A percentile compares a stretch with the other conserved stretches of the same genome.
Evolutionary conservation across 768 basidiomycete genomes (phyloP).

Genomic region (Trichaptum fuscoviolaceum): DNA sequence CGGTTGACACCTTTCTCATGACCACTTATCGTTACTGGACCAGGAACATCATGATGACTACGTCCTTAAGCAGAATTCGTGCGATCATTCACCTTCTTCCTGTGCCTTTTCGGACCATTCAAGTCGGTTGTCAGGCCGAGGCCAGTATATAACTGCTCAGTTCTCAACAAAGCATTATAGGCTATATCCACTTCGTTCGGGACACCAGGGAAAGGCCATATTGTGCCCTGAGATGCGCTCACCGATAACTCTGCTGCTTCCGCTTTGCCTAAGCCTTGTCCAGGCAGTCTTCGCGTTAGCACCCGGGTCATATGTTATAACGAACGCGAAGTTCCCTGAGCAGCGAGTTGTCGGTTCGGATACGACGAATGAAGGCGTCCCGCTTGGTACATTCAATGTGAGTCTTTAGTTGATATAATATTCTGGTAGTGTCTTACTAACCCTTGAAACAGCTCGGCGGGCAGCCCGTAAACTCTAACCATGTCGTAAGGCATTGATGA

Average conservation of each 20-base stretch:
- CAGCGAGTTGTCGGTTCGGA: background rate
- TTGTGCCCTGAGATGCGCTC: background rate
- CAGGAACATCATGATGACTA: no score
- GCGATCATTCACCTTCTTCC: no score
- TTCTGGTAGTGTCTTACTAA: background rate
- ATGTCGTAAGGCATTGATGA: background rate
- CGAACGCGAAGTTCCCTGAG: background rate
- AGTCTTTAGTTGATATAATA: background rate
- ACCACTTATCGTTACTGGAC: no score
- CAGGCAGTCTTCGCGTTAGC: background rate
- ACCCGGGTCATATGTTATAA: background rate
- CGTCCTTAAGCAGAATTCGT: no score
- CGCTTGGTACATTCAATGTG: background rate
- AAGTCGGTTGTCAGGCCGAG: no score
- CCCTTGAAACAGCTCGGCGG: background rate
- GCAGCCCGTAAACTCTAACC: background rate
- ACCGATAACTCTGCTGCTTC: background rate
- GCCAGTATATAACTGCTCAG: no score
- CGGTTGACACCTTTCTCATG: no score
- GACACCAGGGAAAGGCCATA: background rate
- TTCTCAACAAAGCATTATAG: no score
- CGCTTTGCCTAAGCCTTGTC: background rate
- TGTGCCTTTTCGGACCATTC: no score
- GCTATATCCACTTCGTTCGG: no score
- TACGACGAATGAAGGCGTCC: background rate